Conservation (phyloP, 495 filamentous ascomycete species). For the Penicillium macrosclerotiorum region DNA sequence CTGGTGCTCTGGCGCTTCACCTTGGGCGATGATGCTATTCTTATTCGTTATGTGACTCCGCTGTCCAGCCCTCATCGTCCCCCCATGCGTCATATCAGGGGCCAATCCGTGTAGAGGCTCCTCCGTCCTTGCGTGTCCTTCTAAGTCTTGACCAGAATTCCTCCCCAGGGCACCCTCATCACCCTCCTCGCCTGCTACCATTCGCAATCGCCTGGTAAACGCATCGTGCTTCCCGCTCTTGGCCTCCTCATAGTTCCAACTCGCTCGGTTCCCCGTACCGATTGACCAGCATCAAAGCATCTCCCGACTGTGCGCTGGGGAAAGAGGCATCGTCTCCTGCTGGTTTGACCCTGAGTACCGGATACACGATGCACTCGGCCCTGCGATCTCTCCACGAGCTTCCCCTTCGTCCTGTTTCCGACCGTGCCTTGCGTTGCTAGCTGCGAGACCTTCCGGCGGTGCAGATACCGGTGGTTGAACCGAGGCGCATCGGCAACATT, state of each 20-base stretch:
- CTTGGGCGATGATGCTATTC: no score
- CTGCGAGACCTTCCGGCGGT: background rate
- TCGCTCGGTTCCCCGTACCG: conserved; percentile 5
- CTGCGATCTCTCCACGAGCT: conserved; percentile 23
- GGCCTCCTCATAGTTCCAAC: background rate
- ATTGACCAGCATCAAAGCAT: no score
- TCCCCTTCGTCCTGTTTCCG: conserved; percentile 9
- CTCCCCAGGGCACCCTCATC: no score
- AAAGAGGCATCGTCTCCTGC: conserved; percentile 7
- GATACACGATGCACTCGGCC: conserved; percentile 38
- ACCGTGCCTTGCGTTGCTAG: conserved; percentile 36
- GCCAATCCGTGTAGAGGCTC: conserved; percentile 5
- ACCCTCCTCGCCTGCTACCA: no score
- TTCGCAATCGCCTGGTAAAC: no score
- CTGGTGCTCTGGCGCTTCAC: no score
- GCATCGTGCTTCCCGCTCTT: background rate
- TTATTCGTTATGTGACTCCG: no score
- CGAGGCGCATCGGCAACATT: conserved; percentile 1
- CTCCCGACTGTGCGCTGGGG: conserved; percentile 16
- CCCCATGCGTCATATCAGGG: conserved; percentile 17
- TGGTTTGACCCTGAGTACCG: background rate
- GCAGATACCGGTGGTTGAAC: conserved; percentile 1
- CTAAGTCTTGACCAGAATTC: no score
- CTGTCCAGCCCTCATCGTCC: background rate
- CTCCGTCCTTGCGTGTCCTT: conserved; percentile 8